Base-by-base conservation (phyloP, 768 basidiomycete species). In the Gloeostereum incarnatum region DNA sequence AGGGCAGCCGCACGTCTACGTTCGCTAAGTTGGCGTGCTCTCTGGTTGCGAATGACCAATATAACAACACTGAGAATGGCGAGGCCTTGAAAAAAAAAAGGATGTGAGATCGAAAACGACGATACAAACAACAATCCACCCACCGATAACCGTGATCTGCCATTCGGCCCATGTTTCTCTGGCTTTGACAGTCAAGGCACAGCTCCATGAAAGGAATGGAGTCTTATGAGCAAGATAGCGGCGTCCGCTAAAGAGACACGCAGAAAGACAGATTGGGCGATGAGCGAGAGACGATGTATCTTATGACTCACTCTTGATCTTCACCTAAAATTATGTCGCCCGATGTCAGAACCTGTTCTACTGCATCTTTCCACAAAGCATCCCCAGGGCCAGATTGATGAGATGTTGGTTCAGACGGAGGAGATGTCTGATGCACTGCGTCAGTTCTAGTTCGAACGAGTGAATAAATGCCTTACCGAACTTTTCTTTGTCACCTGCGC, bases 161-260 rank as follows among this genome's bases (percentile, higher is more conserved):
- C 81, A 89, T 55, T 77, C 65, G 36, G 60, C 59, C 84, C 86
- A 89, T 7, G 68, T 48, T 41, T 80, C 71, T 48, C 83, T 66
- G 8, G 69, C 60, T 56, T 76, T 78, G 40, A 92, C 76, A 32
- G 69, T 77, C 26, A 81, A 44, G 32, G 67, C 57, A 54, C 89
- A 92, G 38, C 65, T 63, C 68, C 75, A 75, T 40, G 71, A 74
- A 54, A 90, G 69, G 42, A 73, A 65, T 21, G 79, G 71, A 31
- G 75, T 76, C 54, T 72, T 75, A 53, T 86, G 81, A 18, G 87
- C 85, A 35, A 89, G 56, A 57, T 84, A 89, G 32, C 78, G 80
- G 48, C 66, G 67, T 3, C 81, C 80, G 43, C 87, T 90, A 45
- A 16, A 29, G 32, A 41, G 20, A 17, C 45, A 41, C 46, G n/a